Percentiles rank a stretch among this genome's conserved stretches.
phyloP scores from a whole-genome alignment of 2,329 filamentous ascomycete species.

The Talaromyces sp. region DNA sequence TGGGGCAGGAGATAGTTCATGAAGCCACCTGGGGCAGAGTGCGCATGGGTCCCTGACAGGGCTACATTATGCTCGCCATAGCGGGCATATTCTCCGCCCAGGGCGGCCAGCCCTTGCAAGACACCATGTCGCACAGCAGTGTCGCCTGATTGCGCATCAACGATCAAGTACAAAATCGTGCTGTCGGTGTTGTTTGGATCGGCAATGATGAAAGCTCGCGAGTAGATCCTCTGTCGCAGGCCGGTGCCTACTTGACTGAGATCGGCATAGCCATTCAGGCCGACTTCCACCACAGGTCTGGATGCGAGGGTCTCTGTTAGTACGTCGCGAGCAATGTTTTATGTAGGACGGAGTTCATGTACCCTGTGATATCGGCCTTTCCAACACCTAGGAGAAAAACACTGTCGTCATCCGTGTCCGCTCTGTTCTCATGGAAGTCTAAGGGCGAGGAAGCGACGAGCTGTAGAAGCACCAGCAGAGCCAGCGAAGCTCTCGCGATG shows the following conservation, averaged over 20 bases:
- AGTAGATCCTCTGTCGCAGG: slow-evolving; percentile 80
- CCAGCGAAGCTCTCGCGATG: slow-evolving; percentile 21
- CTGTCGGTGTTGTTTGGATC: slow-evolving; percentile 60
- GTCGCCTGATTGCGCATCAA: slow-evolving; percentile 84
- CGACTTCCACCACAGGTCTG: slow-evolving; percentile 81
- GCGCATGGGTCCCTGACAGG: slow-evolving; percentile 87
- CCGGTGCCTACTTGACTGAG: slow-evolving; percentile 76
- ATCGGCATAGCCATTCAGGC: slow-evolving; percentile 88
- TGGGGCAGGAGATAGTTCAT: slow-evolving; percentile 91
- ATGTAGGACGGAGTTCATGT: slow-evolving; percentile 10
- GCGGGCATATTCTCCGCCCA: slow-evolving; percentile 67
- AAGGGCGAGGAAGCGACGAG: slow-evolving; percentile 14
- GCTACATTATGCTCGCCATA: slow-evolving; percentile 81
- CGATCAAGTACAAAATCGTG: slow-evolving; percentile 78
- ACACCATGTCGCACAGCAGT: slow-evolving; percentile 86
- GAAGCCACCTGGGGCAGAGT: slow-evolving; percentile 88
- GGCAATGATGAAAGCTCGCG: slow-evolving; percentile 81
- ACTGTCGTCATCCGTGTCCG: slow-evolving; percentile 24
- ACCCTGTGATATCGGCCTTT: slow-evolving; percentile 69
- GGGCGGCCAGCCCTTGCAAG: slow-evolving; percentile 61
- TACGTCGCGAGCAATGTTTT: background rate
- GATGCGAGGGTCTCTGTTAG: background rate
- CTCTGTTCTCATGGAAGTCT: background rate
- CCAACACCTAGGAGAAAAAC: slow-evolving; percentile 63
- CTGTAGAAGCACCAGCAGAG: slow-evolving; percentile 26